Base-by-base conservation (phyloP, 352 stramenopile species). In the Globisporangium paroecandrum region DNA sequence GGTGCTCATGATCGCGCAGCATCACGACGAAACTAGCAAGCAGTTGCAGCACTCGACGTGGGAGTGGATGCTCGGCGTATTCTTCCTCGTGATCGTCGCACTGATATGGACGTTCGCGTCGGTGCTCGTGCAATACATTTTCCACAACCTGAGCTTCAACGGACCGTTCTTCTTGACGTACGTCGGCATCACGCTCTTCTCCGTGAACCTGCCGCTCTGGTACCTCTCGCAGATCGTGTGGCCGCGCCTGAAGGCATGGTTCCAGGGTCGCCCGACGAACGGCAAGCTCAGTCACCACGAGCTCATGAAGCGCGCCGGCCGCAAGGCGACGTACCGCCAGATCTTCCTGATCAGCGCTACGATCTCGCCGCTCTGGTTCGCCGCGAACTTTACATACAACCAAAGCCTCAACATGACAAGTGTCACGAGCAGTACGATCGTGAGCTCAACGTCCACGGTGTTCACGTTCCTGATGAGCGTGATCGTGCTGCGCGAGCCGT, bases 371-470 rank as follows among this genome's bases (percentile, higher is more conserved):
- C 70, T 99, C 41, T 99, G 96, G 95, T 99, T 99, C 79, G 61
- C 97, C 53, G 94, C 94, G 27, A 98, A 99, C 73, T 98, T 91
- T 60, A 87, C 89, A 46, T 99, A 99, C 82, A 98, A 98, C 77
- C 74, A 91, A 51, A 96, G 82, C 51, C 78, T 99, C n/a, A 83
- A 90, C 73, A 87, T 90, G 69, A 98, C 94, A 8, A 90, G 89
- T 59, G 96, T 99, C 60, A 98, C 94, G 46, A 98, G 89, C 71
- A 97, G 82, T 64, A 99, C 97, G 22, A 97, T 99, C 32, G 87
- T 99, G 62, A 95, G 86, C 58, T 92, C 89, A 22, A 98, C 94
- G 13, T 97, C 93, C 20, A 95, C 87, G 12, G 81, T 98, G 22
- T 99, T 98, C 75, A 98, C 95, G 27, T 95, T 98, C 71, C 64